Conservation (phyloP, 1,139 yeast genomes). For the Hansenula sp. region DNA sequence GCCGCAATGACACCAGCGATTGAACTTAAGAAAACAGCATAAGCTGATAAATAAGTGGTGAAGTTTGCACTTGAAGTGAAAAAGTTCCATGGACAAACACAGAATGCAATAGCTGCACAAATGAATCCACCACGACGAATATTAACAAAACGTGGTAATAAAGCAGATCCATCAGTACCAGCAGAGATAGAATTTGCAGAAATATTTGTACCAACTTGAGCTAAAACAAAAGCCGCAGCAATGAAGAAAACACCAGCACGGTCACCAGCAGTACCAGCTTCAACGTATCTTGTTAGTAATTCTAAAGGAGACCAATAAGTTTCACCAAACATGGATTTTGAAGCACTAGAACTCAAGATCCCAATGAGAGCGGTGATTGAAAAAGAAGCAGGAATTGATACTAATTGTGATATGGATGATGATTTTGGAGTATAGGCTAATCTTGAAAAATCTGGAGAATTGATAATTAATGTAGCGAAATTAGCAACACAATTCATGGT, state of each 20-base stretch:
- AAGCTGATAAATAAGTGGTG: slow-evolving; percentile 31
- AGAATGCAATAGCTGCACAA: slow-evolving; percentile 30
- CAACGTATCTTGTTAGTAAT: slow-evolving; percentile 18
- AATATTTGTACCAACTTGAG: slow-evolving; percentile 54
- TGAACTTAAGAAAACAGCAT: slow-evolving; percentile 31
- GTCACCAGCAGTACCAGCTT: slow-evolving; percentile 18
- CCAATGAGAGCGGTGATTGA: slow-evolving; percentile 29
- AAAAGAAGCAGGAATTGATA: slow-evolving; percentile 30
- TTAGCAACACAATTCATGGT: slow-evolving; percentile 31
- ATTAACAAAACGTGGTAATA: slow-evolving; percentile 48
- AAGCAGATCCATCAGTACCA: slow-evolving; percentile 54
- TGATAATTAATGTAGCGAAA: slow-evolving; percentile 36
- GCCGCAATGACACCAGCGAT: slow-evolving; percentile 28
- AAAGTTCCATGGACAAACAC: slow-evolving; percentile 35
- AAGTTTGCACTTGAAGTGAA: slow-evolving; percentile 27
- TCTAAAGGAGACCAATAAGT: slow-evolving; percentile 33
- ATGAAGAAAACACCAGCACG: slow-evolving; percentile 57
- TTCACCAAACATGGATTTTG: slow-evolving; percentile 27
- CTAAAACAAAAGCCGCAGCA: slow-evolving; percentile 47
- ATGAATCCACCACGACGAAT: slow-evolving; percentile 31
- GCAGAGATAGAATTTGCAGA: slow-evolving; percentile 58
- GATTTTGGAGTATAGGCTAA: slow-evolving; percentile 25
- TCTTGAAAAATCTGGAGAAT: slow-evolving; percentile 35
- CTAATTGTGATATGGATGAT: slow-evolving; percentile 28
- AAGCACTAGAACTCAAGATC: slow-evolving; percentile 27